phyloP scores from a whole-genome alignment of 2,329 filamentous ascomycete species.

The Malbranchea cinnamomea region DNA sequence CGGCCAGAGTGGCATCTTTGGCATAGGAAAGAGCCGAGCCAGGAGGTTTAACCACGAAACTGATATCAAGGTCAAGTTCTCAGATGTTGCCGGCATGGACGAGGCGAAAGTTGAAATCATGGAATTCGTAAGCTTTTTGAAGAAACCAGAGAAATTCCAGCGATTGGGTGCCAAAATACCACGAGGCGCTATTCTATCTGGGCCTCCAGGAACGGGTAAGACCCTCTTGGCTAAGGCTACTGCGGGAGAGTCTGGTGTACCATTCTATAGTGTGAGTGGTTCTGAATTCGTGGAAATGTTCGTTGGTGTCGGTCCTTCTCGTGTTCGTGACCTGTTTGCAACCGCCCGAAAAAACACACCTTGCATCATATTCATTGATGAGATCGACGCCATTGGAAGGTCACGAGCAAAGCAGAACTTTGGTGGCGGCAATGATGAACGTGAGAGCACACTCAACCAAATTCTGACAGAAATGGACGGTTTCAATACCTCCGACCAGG shows the following conservation, averaged over 20 bases:
- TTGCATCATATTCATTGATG: conserved; percentile 98
- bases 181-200: conserved; percentile 86
- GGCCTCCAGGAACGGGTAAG: conserved; percentile 97
- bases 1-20: conserved; percentile 67
- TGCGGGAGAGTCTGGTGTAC: conserved; percentile 88
- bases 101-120: conserved; percentile 97
- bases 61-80: conserved; percentile 90
- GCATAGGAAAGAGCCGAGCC: conserved; percentile 87
- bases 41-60: conserved; percentile 98
- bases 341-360: conserved; percentile 91
- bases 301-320: conserved; percentile 90
- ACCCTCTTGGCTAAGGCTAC: conserved; percentile 94
- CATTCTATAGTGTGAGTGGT: conserved; percentile 96
- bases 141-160: conserved; percentile 84
- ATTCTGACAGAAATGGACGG: conserved; percentile 99
- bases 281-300: conserved; percentile 99
- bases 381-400: conserved; percentile 95
- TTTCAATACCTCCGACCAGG: conserved; percentile 92
- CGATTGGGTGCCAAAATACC: conserved; percentile 95
- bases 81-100: conserved; percentile 94
- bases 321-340: conserved; percentile 86
- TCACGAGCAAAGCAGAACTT: conserved; percentile 71
- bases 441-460: conserved; percentile 93
- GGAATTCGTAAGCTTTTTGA: conserved; percentile 96
- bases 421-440: conserved; percentile 88